A percentile compares a stretch with the other conserved stretches of the same genome.
phyloP scores from a whole-genome alignment of 345 rosid genomes.

The Arabis hirsuta region DNA sequence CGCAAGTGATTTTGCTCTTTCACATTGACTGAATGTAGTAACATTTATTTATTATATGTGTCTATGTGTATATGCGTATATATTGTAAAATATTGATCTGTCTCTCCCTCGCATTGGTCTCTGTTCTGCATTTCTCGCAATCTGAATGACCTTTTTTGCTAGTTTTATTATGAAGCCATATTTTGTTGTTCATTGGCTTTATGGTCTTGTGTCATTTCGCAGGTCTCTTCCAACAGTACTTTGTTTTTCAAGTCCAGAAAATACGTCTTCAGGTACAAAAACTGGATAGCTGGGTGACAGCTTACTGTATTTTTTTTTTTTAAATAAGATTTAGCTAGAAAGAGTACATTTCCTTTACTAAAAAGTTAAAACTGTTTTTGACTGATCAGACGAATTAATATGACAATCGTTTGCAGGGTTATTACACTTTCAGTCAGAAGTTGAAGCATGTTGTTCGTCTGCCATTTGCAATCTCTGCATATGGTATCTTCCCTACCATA shows the following conservation, averaged over 20 bases:
- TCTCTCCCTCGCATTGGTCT: neutral
- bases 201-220: slow-evolving; percentile 30
- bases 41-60: neutral
- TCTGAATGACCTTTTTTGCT: neutral
- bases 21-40: neutral
- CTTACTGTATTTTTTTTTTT: neutral
- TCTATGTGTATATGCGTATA: neutral
- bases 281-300: neutral
- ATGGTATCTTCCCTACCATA: slow-evolving; percentile 55
- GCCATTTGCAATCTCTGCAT: slow-evolving; percentile 85
- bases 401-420: slow-evolving; percentile 61
- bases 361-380: neutral
- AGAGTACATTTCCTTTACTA: neutral
- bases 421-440: slow-evolving; percentile 97
- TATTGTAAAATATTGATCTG: neutral
- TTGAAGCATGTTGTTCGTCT: slow-evolving; percentile 92
- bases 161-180: neutral
- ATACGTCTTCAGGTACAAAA: slow-evolving; percentile 79
- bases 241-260: slow-evolving; percentile 91
- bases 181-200: slow-evolving; percentile 10
- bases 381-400: neutral
- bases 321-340: neutral
- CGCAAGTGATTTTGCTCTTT: neutral
- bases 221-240: slow-evolving; percentile 87
- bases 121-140: neutral